These are phyloP conservation scores for Phylloporus arenicola DNA, from an alignment of 768 basidiomycete species.

Conservation along the genomic window DNA sequence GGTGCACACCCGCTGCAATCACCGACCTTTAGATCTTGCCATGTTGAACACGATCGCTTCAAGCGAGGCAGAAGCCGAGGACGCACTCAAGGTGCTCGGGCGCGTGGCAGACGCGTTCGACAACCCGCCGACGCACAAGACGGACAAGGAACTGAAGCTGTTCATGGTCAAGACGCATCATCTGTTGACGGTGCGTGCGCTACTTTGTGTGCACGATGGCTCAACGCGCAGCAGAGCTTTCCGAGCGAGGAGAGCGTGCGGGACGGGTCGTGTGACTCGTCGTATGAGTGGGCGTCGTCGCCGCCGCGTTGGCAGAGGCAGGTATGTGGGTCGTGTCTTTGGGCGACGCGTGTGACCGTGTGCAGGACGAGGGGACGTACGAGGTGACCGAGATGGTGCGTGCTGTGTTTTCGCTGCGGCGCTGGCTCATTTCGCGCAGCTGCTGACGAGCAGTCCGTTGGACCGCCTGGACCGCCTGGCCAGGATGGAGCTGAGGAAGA, in stretches of 20 bases:
- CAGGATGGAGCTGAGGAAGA: conserved; percentile 25
- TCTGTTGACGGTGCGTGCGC: conserved; percentile 16
- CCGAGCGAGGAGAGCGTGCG: conserved; percentile 15
- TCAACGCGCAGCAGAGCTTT: conserved; percentile 7
- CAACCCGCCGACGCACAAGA: conserved; percentile 15
- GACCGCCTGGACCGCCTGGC: conserved; percentile 28
- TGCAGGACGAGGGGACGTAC: conserved; percentile 10
- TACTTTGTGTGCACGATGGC: background rate
- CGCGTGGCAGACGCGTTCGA: conserved; percentile 29
- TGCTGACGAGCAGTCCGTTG: conserved; percentile 22
- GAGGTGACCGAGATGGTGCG: conserved; percentile 27
- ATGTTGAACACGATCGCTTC: background rate
- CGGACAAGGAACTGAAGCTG: conserved; percentile 15
- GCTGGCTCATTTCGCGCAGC: conserved; percentile 13
- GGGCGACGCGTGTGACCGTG: background rate
- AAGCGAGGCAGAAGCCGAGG: conserved; percentile 1
- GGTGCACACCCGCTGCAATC: background rate
- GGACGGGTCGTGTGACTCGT: conserved; percentile 9
- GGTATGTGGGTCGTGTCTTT: conserved; percentile 9
- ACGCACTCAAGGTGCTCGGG: conserved; percentile 22
- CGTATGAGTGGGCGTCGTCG: no score
- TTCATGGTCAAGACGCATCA: conserved; percentile 20
- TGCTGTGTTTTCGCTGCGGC: background rate
- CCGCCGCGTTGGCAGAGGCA: no score
- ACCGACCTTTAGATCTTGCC: background rate